phyloP scores from a whole-genome alignment of 495 filamentous ascomycete genomes.

The Rhypophila decipiens region DNA sequence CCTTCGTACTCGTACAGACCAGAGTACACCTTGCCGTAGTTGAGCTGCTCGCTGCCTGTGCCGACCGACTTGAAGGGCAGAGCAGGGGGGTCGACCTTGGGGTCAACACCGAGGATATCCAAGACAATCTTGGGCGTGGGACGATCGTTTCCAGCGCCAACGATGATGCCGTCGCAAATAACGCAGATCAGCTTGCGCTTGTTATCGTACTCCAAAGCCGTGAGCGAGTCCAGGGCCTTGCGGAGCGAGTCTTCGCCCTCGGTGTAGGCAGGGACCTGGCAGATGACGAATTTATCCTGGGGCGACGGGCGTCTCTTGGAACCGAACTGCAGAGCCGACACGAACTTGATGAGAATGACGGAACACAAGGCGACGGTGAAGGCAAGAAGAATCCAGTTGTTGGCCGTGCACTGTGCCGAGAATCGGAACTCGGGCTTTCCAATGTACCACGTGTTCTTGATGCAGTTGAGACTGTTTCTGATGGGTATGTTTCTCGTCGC shows the following conservation, averaged over 20 bases:
- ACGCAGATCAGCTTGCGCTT: conserved; percentile 93
- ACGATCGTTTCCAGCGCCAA: conserved; percentile 92
- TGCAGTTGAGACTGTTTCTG: conserved; percentile 61
- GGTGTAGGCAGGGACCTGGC: conserved; percentile 94
- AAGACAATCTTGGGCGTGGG: conserved; percentile 96
- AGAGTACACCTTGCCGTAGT: conserved; percentile 98
- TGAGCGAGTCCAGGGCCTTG: conserved; percentile 89
- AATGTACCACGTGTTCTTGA: conserved; percentile 76
- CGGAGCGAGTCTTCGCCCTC: conserved; percentile 92
- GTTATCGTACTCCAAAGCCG: conserved; percentile 92
- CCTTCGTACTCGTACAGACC: conserved; percentile 97
- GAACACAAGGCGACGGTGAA: conserved; percentile 76
- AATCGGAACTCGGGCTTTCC: conserved; percentile 83
- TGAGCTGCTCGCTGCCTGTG: conserved; percentile 83
- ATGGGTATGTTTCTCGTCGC: conserved; percentile 33
- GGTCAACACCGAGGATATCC: conserved; percentile 94
- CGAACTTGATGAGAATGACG: conserved; percentile 82
- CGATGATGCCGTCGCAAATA: conserved; percentile 92
- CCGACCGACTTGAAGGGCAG: conserved; percentile 89
- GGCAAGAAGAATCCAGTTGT: conserved; percentile 83
- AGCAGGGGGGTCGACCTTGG: conserved; percentile 91
- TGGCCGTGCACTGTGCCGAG: conserved; percentile 69
- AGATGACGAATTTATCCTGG: conserved; percentile 98
- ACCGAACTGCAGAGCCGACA: conserved; percentile 90
- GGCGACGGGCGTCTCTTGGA: conserved; percentile 81